Base-by-base conservation (phyloP, 148 eudicot species). In the Mesembryanthemum crystallinum region DNA sequence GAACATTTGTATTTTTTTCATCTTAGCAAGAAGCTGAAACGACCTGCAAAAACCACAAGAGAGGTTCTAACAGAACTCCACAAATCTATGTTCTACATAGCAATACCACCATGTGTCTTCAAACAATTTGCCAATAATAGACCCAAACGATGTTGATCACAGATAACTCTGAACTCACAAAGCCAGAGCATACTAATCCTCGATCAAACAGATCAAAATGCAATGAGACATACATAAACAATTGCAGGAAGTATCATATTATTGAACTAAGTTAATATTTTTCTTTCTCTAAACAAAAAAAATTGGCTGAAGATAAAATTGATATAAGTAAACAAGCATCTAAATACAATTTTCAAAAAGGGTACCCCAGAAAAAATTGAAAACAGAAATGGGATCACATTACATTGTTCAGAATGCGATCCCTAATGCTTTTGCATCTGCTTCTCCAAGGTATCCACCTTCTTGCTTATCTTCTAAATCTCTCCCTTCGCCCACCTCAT, bases 271-370 rank as follows among this genome's bases (percentile, higher is more conserved):
- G 23, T 54, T 69, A 21, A 74, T 51, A 0, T 12, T 54, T 47
- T 52, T 10, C 1, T 75, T 49, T 51, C 18, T 30, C 71, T 70
- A 70, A 80, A 75, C 66, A 64, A 70, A 69, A 70, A 69, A 73
- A 75, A 21, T 64, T 29, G 66, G 70, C 49, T 72, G 47, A 75
- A 79, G 69, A 69, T 63, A 25, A 29, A 29, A 66, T 54, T 64
- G 61, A 39, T 60, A 6, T 35, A 39, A 62, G 54, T 45, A 71
- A 60, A 59, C 73, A 76, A 76, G 68, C 73, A 81, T 59, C 73
- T 81, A 81, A 27, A 67, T 79, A 79, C 78, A 79, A 67, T 49
- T 79, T 74, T n/a, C 52, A 33, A 64, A 72, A 81, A 67, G 39
- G 54, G 77, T 49, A 76, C 73, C 77, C 73, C 45, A 67, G 49